Conservation (phyloP, 2,329 filamentous ascomycete genomes). For the Thelonectria blattea region DNA sequence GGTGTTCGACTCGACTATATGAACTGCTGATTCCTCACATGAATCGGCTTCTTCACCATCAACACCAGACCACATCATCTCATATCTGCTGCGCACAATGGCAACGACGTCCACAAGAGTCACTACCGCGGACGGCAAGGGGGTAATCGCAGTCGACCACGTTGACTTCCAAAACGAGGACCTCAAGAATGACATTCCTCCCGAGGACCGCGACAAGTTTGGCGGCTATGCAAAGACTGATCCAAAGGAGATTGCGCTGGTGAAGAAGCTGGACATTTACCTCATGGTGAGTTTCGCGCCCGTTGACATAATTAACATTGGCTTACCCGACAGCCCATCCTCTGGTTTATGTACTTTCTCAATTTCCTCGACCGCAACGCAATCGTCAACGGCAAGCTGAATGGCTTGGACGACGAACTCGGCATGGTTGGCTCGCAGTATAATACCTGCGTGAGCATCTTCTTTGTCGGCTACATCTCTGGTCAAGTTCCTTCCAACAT, state of each 20-base stretch:
- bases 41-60: neutral
- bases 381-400: constrained; percentile 62
- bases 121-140: neutral
- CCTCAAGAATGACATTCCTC: neutral
- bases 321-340: constrained; percentile 37
- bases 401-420: constrained; percentile 60
- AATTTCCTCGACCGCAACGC: constrained; percentile 58
- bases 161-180: constrained; percentile 3
- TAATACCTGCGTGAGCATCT: constrained; percentile 44
- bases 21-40: neutral
- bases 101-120: neutral
- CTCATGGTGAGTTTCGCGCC: constrained; percentile 4
- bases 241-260: constrained; percentile 22
- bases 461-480: constrained; percentile 28
- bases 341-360: constrained; percentile 50
- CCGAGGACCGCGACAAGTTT: constrained; percentile 25
- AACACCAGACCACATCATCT: neutral
- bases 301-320: neutral
- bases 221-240: constrained; percentile 31
- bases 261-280: constrained; percentile 20
- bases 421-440: constrained; percentile 48
- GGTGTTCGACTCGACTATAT: neutral
- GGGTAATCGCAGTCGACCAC: neutral
- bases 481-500: constrained; percentile 49
- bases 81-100: neutral